Percentiles rank a stretch among this genome's conserved stretches.
Evolutionary conservation across 2,329 filamentous ascomycete species (phyloP).

Genomic region (Hypoxylon sp.): DNA sequence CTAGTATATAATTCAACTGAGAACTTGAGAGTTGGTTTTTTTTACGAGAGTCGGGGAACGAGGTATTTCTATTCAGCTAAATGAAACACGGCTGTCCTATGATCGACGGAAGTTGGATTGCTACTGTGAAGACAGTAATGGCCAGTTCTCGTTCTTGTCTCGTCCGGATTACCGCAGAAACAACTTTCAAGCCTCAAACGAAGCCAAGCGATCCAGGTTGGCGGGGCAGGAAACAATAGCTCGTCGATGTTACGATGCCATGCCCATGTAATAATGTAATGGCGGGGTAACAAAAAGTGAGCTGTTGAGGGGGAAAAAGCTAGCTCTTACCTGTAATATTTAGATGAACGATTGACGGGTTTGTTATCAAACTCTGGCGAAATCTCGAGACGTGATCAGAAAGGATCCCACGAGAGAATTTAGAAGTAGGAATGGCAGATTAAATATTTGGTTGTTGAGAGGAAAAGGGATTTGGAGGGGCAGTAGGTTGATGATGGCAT

Average conservation of each 20-base stretch:
- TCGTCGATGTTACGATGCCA: constrained; percentile 35
- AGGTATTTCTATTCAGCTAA: constrained; percentile 39
- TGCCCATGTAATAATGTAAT: constrained; percentile 34
- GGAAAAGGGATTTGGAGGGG: constrained; percentile 41
- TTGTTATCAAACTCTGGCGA: constrained; percentile 10
- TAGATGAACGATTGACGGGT: constrained; percentile 7
- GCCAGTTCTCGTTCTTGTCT: constrained; percentile 24
- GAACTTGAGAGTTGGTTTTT: constrained; percentile 11
- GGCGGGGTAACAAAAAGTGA: constrained; percentile 40
- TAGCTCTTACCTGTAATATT: constrained; percentile 36
- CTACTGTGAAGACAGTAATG: constrained; percentile 18
- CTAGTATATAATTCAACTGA: constrained; percentile 9
- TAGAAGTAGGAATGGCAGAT: constrained; percentile 27
- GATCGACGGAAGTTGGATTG: constrained; percentile 14
- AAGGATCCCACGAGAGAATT: constrained; percentile 25
- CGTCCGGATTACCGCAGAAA: constrained; percentile 22
- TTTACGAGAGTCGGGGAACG: constrained; percentile 1
- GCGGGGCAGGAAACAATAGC: constrained; percentile 37
- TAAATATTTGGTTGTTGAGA: constrained; percentile 44
- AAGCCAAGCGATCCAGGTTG: constrained; percentile 39
- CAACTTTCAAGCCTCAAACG: constrained; percentile 26
- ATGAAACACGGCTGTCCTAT: constrained; percentile 11
- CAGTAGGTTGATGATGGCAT: constrained; percentile 42
- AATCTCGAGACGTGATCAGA: constrained; percentile 34
- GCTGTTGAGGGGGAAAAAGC: constrained; percentile 26